phyloP scores from a whole-genome alignment of 345 rosid genomes.

The Rhodamnia argentea region DNA sequence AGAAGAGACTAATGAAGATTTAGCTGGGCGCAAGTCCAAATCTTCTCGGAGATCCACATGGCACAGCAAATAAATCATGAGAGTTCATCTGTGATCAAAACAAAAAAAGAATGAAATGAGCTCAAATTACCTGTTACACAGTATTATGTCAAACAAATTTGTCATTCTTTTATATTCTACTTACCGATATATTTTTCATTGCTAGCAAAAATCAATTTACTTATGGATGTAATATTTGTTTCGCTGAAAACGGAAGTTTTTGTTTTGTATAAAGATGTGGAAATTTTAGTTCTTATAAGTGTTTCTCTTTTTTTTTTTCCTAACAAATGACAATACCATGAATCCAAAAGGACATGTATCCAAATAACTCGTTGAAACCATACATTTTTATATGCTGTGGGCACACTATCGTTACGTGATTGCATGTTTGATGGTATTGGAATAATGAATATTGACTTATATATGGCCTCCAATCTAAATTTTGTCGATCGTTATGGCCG shows the following conservation, averaged over 20 bases:
- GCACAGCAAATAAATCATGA: not conserved
- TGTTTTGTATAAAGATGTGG: not conserved
- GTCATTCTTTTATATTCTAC: not conserved
- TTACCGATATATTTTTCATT: not conserved
- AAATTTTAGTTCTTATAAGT: not conserved
- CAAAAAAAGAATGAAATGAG: not conserved
- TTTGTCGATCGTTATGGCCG: too few species aligned
- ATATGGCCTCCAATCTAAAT: too few species aligned
- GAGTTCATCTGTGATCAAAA: not conserved
- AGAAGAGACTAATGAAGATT: not conserved
- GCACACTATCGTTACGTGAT: not conserved
- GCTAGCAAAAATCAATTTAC: not conserved
- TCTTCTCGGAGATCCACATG: not conserved
- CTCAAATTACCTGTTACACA: not conserved
- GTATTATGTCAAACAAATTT: not conserved
- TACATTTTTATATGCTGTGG: not conserved
- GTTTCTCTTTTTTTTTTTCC: not conserved
- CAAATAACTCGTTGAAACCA: not conserved
- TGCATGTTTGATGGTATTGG: not conserved
- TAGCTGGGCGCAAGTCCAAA: not conserved
- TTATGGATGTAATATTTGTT: not conserved
- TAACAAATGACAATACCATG: not conserved
- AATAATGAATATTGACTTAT: too few species aligned
- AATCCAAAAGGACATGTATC: not conserved
- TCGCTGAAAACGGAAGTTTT: not conserved